These are phyloP conservation scores for Acacia concinna DNA, from an alignment of 331 rosid genomes.

Conservation along the genomic window DNA sequence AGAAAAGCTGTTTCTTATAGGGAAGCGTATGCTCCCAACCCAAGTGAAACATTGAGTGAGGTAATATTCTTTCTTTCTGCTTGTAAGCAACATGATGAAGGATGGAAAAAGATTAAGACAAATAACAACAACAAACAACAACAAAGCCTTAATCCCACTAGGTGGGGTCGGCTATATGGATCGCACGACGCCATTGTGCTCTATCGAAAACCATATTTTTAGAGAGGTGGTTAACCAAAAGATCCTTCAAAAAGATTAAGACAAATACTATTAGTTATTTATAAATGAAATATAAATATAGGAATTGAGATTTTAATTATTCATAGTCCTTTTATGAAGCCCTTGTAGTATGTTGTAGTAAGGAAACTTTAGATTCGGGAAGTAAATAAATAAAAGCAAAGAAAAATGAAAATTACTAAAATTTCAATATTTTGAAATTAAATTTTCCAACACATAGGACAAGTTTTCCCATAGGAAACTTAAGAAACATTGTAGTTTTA, in stretches of 20 bases:
- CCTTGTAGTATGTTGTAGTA: not conserved
- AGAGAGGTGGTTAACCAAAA: too few relatives aligned
- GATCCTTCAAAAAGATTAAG: not conserved
- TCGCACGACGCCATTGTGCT: too few relatives aligned
- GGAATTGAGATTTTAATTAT: not conserved
- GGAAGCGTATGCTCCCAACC: slow-evolving; percentile 89
- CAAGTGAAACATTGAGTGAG: slow-evolving; percentile 76
- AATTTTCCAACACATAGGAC: not conserved
- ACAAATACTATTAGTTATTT: not conserved
- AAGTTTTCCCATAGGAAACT: not conserved
- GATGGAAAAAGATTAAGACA: not conserved
- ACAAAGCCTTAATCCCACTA: too few relatives aligned
- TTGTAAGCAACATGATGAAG: slow-evolving; percentile 17
- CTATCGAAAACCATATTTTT: too few relatives aligned
- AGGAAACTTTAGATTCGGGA: not conserved
- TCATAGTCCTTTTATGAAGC: not conserved
- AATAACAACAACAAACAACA: too few relatives aligned
- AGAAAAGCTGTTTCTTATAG: slow-evolving; percentile 96
- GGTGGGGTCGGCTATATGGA: too few relatives aligned
- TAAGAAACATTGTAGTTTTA: not conserved
- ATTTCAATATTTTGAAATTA: not conserved
- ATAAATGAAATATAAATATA: not conserved
- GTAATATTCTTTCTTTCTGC: slow-evolving; percentile 47
- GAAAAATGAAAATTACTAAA: not conserved
- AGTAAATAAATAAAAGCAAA: not conserved